Percentiles rank a stretch among this genome's conserved stretches.
These are phyloP conservation scores for Kazachstania psychrophila DNA, from an alignment of 805 yeast genomes.

Conservation along the genomic window DNA sequence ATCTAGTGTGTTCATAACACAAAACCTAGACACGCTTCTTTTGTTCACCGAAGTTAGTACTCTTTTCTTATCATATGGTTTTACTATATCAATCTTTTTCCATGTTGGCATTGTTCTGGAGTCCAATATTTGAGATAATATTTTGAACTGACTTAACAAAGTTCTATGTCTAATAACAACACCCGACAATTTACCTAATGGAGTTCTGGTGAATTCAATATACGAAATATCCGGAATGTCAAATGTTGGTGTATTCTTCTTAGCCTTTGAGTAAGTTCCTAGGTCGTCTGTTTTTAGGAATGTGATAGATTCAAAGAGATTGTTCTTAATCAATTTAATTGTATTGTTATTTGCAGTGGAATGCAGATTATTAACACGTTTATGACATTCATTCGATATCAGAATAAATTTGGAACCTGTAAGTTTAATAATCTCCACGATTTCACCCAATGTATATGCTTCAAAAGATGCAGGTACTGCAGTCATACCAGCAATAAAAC, in stretches of 20 bases:
- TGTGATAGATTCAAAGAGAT: slow-evolving; percentile 23
- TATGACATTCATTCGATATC: slow-evolving; percentile 70
- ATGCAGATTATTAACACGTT: slow-evolving; percentile 59
- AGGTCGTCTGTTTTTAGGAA: slow-evolving; percentile 70
- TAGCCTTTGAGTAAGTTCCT: slow-evolving; percentile 59
- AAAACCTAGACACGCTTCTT: slow-evolving; percentile 34
- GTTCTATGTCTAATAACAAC: slow-evolving; percentile 88
- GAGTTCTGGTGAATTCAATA: slow-evolving; percentile 83
- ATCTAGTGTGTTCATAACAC: slow-evolving; percentile 56
- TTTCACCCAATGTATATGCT: slow-evolving; percentile 51
- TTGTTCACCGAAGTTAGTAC: slow-evolving; percentile 8
- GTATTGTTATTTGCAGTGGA: slow-evolving; percentile 32
- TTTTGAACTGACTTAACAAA: slow-evolving; percentile 77
- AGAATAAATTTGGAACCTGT: slow-evolving; percentile 73
- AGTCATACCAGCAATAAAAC: slow-evolving; percentile 85
- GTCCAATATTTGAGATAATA: slow-evolving; percentile 57
- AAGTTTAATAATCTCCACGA: slow-evolving; percentile 57
- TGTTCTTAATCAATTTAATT: slow-evolving; percentile 25
- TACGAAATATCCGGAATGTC: slow-evolving; percentile 82
- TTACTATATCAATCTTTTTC: slow-evolving; percentile 40
- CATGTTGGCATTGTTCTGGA: slow-evolving; percentile 40
- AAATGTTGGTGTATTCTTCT: slow-evolving; percentile 50
- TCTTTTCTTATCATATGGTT: slow-evolving; percentile 31
- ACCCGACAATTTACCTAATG: slow-evolving; percentile 86
- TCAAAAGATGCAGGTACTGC: slow-evolving; percentile 88